These are phyloP conservation scores for Leccinum rimulosum DNA, from an alignment of 768 basidiomycete genomes.

Conservation along the genomic window DNA sequence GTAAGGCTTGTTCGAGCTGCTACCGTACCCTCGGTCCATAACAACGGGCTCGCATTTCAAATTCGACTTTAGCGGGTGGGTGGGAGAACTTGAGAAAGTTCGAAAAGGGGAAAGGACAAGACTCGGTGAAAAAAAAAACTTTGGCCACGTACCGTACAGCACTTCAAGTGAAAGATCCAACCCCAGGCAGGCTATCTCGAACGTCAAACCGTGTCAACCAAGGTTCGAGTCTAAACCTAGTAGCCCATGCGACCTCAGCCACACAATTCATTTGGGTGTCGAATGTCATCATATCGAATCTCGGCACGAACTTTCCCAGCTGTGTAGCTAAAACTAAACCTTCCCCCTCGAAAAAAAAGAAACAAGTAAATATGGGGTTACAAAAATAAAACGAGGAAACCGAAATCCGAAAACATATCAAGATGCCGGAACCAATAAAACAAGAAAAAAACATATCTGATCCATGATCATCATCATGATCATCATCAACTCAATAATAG, in stretches of 20 bases:
- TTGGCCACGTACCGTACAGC: background rate
- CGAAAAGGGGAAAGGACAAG: background rate
- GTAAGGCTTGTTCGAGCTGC: background rate
- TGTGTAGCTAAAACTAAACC: background rate
- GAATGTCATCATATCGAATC: background rate
- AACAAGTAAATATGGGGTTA: background rate
- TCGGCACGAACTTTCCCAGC: background rate
- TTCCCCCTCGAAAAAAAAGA: background rate
- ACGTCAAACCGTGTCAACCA: background rate
- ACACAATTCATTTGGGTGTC: background rate
- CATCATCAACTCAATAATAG: background rate
- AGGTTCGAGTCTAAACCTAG: background rate
- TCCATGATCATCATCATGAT: background rate
- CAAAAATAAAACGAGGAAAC: background rate
- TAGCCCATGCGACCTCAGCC: background rate
- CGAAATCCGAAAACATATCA: background rate
- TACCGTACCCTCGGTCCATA: background rate
- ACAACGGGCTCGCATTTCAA: slow-evolving; percentile 4
- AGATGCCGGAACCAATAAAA: background rate
- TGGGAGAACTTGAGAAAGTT: background rate
- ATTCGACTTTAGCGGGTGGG: background rate
- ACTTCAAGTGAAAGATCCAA: background rate
- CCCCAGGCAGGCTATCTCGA: background rate
- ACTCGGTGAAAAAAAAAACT: background rate
- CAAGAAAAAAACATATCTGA: slow-evolving; percentile 2